Conservation (phyloP, 1,284 basidiomycete genomes). For the Tetrapyrgos nigripes region DNA sequence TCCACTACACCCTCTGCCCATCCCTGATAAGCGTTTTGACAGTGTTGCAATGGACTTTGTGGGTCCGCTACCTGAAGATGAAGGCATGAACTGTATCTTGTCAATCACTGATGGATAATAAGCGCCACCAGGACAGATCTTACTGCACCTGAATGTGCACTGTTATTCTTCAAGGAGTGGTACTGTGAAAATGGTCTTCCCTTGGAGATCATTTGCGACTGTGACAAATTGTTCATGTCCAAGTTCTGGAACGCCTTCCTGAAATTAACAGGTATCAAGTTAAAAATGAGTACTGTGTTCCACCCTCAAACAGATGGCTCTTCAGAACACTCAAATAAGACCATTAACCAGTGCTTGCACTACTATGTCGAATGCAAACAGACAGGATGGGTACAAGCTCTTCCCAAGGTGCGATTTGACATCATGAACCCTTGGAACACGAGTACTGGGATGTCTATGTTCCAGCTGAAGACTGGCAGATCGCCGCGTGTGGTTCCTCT, state of each 20-base stretch:
- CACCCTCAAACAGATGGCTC: slow-evolving; percentile 17
- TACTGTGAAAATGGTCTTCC: slow-evolving; percentile 9
- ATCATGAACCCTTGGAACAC: slow-evolving; percentile 43
- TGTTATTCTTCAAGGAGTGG: slow-evolving; percentile 21
- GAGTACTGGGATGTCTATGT: slow-evolving; percentile 41
- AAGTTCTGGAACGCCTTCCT: slow-evolving; percentile 8
- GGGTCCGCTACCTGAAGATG: slow-evolving; percentile 22
- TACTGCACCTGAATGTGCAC: slow-evolving; percentile 30
- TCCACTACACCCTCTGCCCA: slow-evolving; percentile 28
- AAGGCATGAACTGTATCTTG: slow-evolving; percentile 20
- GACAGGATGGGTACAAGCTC: slow-evolving; percentile 37
- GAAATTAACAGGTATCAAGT: slow-evolving; percentile 6
- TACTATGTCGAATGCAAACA: slow-evolving; percentile 41
- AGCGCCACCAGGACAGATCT: slow-evolving; percentile 29
- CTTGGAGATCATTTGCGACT: neutral
- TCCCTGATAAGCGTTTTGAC: slow-evolving; percentile 24
- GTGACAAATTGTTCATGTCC: slow-evolving; percentile 1
- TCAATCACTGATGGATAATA: no score
- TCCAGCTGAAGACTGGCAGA: slow-evolving; percentile 31
- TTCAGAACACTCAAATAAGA: slow-evolving; percentile 12
- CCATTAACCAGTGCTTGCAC: slow-evolving; percentile 37
- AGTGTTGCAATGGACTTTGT: slow-evolving; percentile 33
- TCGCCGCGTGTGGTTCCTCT: slow-evolving; percentile 34
- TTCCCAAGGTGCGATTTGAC: slow-evolving; percentile 43
- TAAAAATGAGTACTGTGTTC: slow-evolving; percentile 11